Base-by-base conservation (phyloP, 805 yeast species). In the Kodamaea kaohsiungensis region DNA sequence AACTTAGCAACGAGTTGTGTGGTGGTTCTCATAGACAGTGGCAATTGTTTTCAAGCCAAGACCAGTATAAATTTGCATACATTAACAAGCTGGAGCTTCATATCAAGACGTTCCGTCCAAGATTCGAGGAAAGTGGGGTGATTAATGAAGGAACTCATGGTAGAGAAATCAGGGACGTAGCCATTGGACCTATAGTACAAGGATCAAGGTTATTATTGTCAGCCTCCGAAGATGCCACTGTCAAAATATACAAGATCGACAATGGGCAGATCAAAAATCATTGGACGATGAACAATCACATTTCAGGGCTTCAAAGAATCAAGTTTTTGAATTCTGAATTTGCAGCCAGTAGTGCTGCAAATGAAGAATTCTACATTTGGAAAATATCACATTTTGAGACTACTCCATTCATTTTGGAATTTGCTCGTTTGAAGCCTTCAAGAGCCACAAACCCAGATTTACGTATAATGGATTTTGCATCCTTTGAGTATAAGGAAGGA, bases 21-120 rank as follows among this genome's bases (percentile, higher is more conserved):
- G 98, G 98, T 25, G 98, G 98, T 2, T 83, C 95, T 2, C 97
- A 92, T 66, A 78, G 98, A 56, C 81, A 83, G 55, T 95, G 98
- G 97, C 77, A 79, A 35, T 71, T 88, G 22, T 40, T 40, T 22
- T 17, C 13, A 19, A 16, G 13, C 7, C 10, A n/a, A 2, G 9
- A 7, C n/a, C 25, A 66, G 10, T 79, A 68, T 58, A 73, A 78
- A 46, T 82, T 90, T 58, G 72, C 78, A 18, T 88, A 83, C 64
- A 83, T 88, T 10, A 84, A 84, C 65, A 73, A 74, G 22, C 77
- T 87, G 3, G 68, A 72, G 15, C 65, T 86, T 42, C 69, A 71
- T 49, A 61, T 81, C 18, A 75, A 77, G 52, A 35, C 25, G 0
- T 64, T 67, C 52, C 50, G 45, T 8, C 56, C 53, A 27, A 58